Evolutionary conservation across 2,329 filamentous ascomycete species (phyloP).

Genomic region (Cadophora gregata): DNA sequence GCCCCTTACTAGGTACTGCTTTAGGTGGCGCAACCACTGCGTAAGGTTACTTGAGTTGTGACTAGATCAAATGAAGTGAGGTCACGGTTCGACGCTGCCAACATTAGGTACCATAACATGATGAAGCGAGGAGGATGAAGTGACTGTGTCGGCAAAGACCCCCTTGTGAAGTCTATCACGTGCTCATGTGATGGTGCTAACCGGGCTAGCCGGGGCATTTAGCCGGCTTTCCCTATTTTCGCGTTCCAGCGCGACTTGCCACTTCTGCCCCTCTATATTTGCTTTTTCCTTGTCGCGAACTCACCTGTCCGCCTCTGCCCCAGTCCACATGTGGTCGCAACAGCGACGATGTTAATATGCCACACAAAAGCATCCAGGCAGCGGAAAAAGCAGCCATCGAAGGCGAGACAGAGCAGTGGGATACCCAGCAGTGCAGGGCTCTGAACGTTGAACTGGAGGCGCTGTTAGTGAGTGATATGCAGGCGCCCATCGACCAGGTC

Average conservation of each 20-base stretch:
- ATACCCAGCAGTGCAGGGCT: constrained; percentile 27
- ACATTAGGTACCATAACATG: not conserved
- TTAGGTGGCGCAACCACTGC: too few relatives aligned
- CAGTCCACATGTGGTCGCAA: not conserved
- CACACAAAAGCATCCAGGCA: constrained; percentile 10
- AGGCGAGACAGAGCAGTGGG: constrained; percentile 24
- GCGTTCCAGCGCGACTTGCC: not conserved
- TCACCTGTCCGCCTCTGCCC: constrained; percentile 5
- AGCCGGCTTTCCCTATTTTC: not conserved
- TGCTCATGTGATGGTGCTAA: not conserved
- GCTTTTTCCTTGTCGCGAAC: constrained; percentile 22
- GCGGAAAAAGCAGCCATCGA: constrained; percentile 29
- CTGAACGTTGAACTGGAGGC: constrained; percentile 18
- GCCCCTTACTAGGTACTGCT: too few relatives aligned
- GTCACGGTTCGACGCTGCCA: not conserved
- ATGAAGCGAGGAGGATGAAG: not conserved
- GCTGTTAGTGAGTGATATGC: constrained; percentile 28
- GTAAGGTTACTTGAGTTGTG: not conserved
- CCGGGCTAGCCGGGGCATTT: not conserved
- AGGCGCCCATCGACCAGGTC: constrained; percentile 9
- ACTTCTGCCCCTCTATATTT: not conserved
- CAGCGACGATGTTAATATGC: constrained; percentile 7
- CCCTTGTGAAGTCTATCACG: not conserved
- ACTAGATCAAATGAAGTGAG: not conserved
- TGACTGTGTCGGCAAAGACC: not conserved